A percentile compares a stretch with the other conserved stretches of the same genome.
These are phyloP conservation scores for Bacidia gigantensis DNA, from an alignment of 495 filamentous ascomycete genomes.

Conservation along the genomic window DNA sequence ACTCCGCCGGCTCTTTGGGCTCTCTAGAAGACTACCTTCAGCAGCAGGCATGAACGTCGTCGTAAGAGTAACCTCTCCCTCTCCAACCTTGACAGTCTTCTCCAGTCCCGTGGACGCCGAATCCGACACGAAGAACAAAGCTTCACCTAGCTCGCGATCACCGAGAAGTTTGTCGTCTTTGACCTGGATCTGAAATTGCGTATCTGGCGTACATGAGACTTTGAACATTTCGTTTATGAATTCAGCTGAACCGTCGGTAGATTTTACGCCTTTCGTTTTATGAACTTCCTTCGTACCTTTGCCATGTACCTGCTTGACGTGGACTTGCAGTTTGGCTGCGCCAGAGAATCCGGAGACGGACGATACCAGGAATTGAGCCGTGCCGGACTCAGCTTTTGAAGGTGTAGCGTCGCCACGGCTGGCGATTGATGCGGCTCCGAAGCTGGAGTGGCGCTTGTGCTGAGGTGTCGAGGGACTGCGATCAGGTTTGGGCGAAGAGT, in stretches of 20 bases:
- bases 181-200: conserved; percentile 73
- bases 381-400: conserved; percentile 47
- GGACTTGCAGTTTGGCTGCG: conserved; percentile 67
- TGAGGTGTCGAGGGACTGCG: conserved; percentile 28
- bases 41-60: conserved; percentile 41
- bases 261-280: conserved; percentile 73
- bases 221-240: conserved; percentile 68
- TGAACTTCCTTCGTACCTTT: conserved; percentile 65
- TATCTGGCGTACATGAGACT: conserved; percentile 62
- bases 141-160: conserved; percentile 72
- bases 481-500: conserved; percentile 12
- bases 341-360: conserved; percentile 67
- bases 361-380: conserved; percentile 65
- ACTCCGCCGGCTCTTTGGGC: conserved; percentile 39
- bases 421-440: conserved; percentile 44
- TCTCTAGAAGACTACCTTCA: conserved; percentile 32
- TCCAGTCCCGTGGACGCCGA: conserved; percentile 43
- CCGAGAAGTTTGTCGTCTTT: conserved; percentile 73
- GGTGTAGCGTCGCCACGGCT: conserved; percentile 39
- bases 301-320: conserved; percentile 47
- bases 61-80: conserved; percentile 51
- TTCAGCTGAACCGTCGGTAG: conserved; percentile 40
- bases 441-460: conserved; percentile 45
- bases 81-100: conserved; percentile 57
- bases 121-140: conserved; percentile 80